Base-by-base conservation (phyloP, 2,329 filamentous ascomycete species). In the Chlorencoelia australis region DNA sequence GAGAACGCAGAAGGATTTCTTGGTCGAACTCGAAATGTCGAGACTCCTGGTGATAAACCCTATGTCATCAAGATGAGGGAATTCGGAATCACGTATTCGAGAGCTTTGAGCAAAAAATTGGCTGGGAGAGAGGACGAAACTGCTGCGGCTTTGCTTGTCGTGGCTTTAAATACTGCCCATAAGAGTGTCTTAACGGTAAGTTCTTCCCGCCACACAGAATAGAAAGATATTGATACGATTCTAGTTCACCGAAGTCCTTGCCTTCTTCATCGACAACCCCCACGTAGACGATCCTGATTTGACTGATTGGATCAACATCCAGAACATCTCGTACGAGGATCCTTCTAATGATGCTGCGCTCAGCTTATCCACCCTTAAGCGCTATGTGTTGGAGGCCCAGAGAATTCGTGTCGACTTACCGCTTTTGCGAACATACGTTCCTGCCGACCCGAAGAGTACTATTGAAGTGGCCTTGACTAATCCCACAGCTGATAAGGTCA, bases 351-450 rank as follows among this genome's bases (percentile, higher is more conserved):
- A 73, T 3, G 60, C 67, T 0, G 61, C 62, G 1, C 69, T 75
- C 41, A 69, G 66, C 0, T 76, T 84, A 42, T 65, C 71, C 1
- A 60, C 72, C 20, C 65, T 87, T 3, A 66, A 79, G 1, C 78
- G 75, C 14, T 85, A 84, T 52, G 73, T 69, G 17, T 67, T 79
- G 64, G 83, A 83, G 55, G 80, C 75, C 9, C 68, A 82, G 40
- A 75, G 82, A 20, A 31, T 87, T 25, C 22, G 22, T 25, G 6
- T 25, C 13, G 6, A 25, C 13, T 13, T 25, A 9, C 22, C 22
- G 6, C 13, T 25, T 9, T 10, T 25, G 22, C 22, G 22, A 25
- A 25, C 22, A 25, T 25, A 25, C 22, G 6, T 13, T 4, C 22
- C 22, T 10, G 6, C 13, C 10, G 13, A 25, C 6, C 22, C 22